Evolutionary conservation across 2,329 filamentous ascomycete species (phyloP), one percentile per base, ranked within the genome.

Genomic region (Fusarium multiceps): DNA sequence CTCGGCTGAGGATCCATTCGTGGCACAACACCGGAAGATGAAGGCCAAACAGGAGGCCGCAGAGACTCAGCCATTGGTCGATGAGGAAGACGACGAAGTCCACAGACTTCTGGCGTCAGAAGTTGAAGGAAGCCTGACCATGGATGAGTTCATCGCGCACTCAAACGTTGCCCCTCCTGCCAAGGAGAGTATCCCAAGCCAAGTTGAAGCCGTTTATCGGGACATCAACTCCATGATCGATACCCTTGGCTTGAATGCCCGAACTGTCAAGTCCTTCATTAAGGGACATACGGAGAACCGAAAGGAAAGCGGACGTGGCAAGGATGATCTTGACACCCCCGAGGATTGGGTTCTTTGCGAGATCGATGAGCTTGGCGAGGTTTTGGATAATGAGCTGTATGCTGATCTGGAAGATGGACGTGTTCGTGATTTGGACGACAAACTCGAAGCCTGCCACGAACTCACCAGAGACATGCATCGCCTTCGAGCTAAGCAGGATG

Each of bases 211-310:
- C 20, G 83, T 91, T 2, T 96, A 93, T 78, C 87, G 91, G 46
- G 93, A 95, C 74, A 92, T 95, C 77, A 95, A 96, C 78, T 92
- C 92, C 14, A 99, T 98, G 96, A 90, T 99, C 45, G 93, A 98
- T 74, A 95, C 93, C 0, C 83, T 98, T 42, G 95, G 95, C 12
- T 86, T 98, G 51, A 98, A 98, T 77, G 89, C 84, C 13, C 84
- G 87, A 18, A 89, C 92, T 8, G 87, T 95, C 40, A 84, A 85
- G 49, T 83, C 83, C 13, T 91, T 90, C 69, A 84, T 94, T 45
- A 85, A 87, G 58, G 93, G 91, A 10, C 92, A 97, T 72, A 84
- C 84, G 13, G 82, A 89, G 51, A 80, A 84, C 43, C 79, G 83
- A 51, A 83, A 86, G 54, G 82, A 88, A 37, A 80, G 82, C 12